Base-by-base conservation (phyloP, 352 stramenopile genomes). In the Globisporangium cystogenes region DNA sequence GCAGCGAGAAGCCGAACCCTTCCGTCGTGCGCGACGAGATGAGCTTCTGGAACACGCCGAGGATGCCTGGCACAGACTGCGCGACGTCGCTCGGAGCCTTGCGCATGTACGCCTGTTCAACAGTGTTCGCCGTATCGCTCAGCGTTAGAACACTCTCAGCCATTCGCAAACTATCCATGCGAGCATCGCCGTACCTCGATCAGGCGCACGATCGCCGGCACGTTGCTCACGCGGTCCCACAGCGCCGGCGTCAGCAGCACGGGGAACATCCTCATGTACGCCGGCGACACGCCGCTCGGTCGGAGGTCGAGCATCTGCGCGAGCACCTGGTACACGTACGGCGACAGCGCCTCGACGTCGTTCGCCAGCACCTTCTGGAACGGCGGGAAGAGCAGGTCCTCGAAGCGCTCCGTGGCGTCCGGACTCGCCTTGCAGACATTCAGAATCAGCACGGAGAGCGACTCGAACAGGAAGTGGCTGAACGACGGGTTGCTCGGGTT, bases 391-490 rank as follows among this genome's bases (percentile, higher is more conserved):
- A 99, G 81, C 18, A 98, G 70, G 18, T 73, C 68, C 74, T 99
- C 97, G 52, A 99, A 98, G 37, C 75, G 80, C 46, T 91, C 86
- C 0, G 77, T 93, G 4, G 80, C 71, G 11, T 55, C 67, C 4
- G 85, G 74, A 47, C 88, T 91, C 11, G 81, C 75, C 60, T 93
- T 89, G 67, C 90, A 98, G 10, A 97, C 91, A 42, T 96, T 93
- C 42, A 92, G 64, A 43, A 99, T 94, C 15, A 98, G 68, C 20
- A 98, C 93, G 0, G 97, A 98, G 36, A 99, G 86, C 14, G 95
- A 98, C 74, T 99, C 97, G 62, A 99, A 99, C 10, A 99, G 72
- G 60, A 97, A 99, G 70, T 99, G 97, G 60, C 98, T 99, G 75
- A 98, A 99, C 23, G 93, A 93, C 21, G 97, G 97, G 70, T 99